A percentile compares a stretch with the other conserved stretches of the same genome.
phyloP scores from a whole-genome alignment of 2,329 filamentous ascomycete species.

The Ophiostoma himal-ulmi region DNA sequence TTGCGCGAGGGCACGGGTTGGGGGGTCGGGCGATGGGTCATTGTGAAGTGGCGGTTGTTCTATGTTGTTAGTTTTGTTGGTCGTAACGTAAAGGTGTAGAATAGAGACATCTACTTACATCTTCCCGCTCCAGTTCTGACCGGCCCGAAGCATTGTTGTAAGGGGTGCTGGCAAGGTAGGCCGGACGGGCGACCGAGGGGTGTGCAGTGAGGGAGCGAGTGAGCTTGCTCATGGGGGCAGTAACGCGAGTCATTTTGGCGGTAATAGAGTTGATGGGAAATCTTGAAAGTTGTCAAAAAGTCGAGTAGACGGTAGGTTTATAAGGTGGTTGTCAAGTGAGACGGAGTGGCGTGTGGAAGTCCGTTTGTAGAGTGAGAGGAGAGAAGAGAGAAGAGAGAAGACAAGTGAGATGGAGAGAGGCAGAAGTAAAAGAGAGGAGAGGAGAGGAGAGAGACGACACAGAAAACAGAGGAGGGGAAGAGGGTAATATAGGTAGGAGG shows the following conservation, averaged over 20 bases:
- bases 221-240: constrained; percentile 46
- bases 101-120: constrained; percentile 35
- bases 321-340: not conserved
- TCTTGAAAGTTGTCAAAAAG: not conserved
- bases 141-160: constrained; percentile 40
- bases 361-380: not conserved
- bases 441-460: not conserved
- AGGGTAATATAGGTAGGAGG: constrained; percentile 5
- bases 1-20: constrained; percentile 39
- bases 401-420: not conserved
- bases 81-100: not conserved
- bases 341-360: not conserved
- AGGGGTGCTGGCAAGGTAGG: constrained; percentile 28
- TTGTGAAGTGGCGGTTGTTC: constrained; percentile 39
- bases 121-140: constrained; percentile 38
- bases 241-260: constrained; percentile 44
- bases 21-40: constrained; percentile 44
- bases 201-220: constrained; percentile 42
- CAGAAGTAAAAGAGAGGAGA: not conserved
- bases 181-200: constrained; percentile 35
- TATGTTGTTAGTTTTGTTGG: not conserved
- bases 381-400: not conserved
- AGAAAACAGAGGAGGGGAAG: not conserved
- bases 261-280: not conserved
- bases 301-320: not conserved